These are phyloP conservation scores for Malassezia cuniculi DNA, from an alignment of 1,284 basidiomycete species.

Conservation along the genomic window DNA sequence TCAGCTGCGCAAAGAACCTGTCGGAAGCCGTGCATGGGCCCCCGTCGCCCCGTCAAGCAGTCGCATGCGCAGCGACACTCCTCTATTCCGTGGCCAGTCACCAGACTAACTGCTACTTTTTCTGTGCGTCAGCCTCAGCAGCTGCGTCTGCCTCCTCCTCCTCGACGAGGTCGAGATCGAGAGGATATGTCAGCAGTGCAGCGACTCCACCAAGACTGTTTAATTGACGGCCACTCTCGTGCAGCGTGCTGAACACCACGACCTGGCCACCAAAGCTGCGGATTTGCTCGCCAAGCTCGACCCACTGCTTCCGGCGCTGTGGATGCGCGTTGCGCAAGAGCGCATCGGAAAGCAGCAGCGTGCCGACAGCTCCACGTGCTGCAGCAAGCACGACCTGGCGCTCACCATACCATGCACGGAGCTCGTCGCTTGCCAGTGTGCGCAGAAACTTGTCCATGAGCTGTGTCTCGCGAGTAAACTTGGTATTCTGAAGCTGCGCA, in stretches of 20 bases:
- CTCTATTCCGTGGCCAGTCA: not conserved
- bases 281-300: conserved; percentile 76
- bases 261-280: conserved; percentile 79
- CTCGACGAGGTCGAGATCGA: conserved; percentile 66
- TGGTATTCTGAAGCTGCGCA: conserved; percentile 79
- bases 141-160: conserved; percentile 49
- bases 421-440: conserved; percentile 84
- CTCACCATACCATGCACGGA: conserved; percentile 96
- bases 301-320: conserved; percentile 54
- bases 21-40: not conserved
- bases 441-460: conserved; percentile 50
- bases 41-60: no score
- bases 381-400: conserved; percentile 82
- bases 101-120: not conserved
- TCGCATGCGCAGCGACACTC: not conserved
- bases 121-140: not conserved
- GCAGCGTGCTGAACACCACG: conserved; percentile 95
- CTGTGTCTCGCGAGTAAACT: conserved; percentile 84
- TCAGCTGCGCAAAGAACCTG: conserved; percentile 1
- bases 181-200: conserved; percentile 85
- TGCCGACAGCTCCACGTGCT: conserved; percentile 83
- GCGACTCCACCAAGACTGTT: conserved; percentile 90
- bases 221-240: conserved; percentile 76
- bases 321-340: conserved; percentile 57
- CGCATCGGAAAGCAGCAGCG: conserved; percentile 84